Conservation (phyloP, 805 yeast genomes). For the Candida pseudoglaebosa region DNA sequence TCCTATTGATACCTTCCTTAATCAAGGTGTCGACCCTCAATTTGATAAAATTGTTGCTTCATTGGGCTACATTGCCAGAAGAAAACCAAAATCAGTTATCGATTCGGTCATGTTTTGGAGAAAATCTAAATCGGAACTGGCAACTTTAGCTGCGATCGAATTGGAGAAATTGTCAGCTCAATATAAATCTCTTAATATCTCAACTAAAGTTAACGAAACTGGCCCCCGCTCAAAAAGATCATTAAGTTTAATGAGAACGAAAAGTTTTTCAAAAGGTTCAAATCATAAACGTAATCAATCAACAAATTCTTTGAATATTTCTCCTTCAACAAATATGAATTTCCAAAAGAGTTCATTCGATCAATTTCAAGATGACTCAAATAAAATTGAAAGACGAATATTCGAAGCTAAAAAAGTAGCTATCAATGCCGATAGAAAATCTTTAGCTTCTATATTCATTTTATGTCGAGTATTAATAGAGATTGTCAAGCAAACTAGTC, state of each 20-base stretch:
- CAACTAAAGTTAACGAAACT: conserved; percentile 10
- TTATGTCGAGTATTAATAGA: conserved; percentile 89
- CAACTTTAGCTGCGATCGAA: conserved; percentile 44
- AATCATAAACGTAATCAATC: conserved; percentile 50
- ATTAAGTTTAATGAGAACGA: conserved; percentile 36
- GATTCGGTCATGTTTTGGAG: conserved; percentile 99
- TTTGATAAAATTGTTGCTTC: conserved; percentile 86
- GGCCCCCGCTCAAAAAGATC: conserved; percentile 32
- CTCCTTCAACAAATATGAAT: background rate
- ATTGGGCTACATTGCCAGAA: conserved; percentile 83
- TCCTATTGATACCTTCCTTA: conserved; percentile 69
- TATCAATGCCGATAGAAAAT: conserved; percentile 81
- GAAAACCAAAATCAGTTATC: conserved; percentile 91
- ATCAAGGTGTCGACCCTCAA: conserved; percentile 80
- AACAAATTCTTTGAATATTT: conserved; percentile 16
- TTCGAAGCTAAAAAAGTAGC: conserved; percentile 58
- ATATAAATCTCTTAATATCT: conserved; percentile 18
- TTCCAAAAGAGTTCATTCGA: background rate
- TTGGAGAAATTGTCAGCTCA: conserved; percentile 27
- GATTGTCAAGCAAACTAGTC: conserved; percentile 82
- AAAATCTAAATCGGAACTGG: conserved; percentile 84
- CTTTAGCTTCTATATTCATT: conserved; percentile 80
- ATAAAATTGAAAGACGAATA: conserved; percentile 13
- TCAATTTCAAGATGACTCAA: conserved; percentile 14
- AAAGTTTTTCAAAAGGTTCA: conserved; percentile 34